A percentile compares a stretch with the other conserved stretches of the same genome.
These are phyloP conservation scores for Poa annua DNA, from an alignment of 176 grass and related monocot species.

Conservation along the genomic window DNA sequence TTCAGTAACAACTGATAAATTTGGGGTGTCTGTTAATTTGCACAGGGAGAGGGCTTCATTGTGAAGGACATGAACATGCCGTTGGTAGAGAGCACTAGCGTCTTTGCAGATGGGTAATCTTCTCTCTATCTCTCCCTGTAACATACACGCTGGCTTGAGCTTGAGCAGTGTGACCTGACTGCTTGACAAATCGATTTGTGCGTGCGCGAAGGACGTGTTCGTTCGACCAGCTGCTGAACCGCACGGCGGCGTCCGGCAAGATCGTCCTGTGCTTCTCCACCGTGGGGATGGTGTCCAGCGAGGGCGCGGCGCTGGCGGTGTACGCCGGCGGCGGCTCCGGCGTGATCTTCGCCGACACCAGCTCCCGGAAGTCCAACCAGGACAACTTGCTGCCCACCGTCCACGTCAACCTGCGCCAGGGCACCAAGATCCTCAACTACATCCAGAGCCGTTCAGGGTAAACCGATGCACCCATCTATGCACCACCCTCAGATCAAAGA, in stretches of 20 bases:
- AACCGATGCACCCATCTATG: neutral
- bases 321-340: conserved; percentile 56
- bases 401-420: conserved; percentile 72
- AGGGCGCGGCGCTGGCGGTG: conserved; percentile 57
- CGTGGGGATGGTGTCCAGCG: conserved; percentile 54
- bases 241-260: conserved; percentile 46
- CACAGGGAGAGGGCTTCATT: conserved; percentile 75
- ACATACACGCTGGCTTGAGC: too few relatives aligned
- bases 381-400: conserved; percentile 73
- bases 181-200: conserved; percentile 7
- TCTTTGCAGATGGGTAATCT: conserved; percentile 71
- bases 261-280: conserved; percentile 79
- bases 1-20: neutral
- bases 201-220: conserved; percentile 54
- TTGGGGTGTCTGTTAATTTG: neutral
- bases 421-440: conserved; percentile 79
- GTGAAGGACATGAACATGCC: conserved; percentile 54
- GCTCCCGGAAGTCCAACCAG: conserved; percentile 50
- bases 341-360: conserved; percentile 74
- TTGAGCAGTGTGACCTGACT: neutral
- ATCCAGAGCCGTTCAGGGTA: conserved; percentile 44
- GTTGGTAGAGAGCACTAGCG: conserved; percentile 63
- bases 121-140: neutral
- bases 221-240: conserved; percentile 52
- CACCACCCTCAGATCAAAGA: neutral